phyloP scores from a whole-genome alignment of 2,329 filamentous ascomycete genomes.

The Colletotrichum filicis region DNA sequence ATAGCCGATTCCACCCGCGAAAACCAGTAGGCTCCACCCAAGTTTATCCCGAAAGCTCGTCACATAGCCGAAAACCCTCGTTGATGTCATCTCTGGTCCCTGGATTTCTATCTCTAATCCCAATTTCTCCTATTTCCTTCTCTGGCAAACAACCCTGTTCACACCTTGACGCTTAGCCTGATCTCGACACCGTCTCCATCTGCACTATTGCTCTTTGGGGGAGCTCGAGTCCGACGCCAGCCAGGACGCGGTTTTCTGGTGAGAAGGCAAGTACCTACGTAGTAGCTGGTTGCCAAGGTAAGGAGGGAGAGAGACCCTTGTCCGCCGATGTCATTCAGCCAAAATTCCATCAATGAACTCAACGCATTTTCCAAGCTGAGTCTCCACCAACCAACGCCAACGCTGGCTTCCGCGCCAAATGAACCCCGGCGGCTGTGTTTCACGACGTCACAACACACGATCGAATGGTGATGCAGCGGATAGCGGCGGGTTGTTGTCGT shows the following conservation, averaged over 20 bases:
- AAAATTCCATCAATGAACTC: slow-evolving; percentile 30
- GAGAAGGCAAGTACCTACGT: neutral
- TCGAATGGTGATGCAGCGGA: neutral
- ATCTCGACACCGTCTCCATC: neutral
- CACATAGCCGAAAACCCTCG: slow-evolving; percentile 35
- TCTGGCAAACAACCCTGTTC: neutral
- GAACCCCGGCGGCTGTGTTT: neutral
- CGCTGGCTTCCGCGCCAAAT: neutral
- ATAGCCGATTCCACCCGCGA: slow-evolving; percentile 32
- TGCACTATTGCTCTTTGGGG: neutral
- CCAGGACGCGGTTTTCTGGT: neutral
- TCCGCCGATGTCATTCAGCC: slow-evolving; percentile 14
- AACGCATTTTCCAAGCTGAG: slow-evolving; percentile 13
- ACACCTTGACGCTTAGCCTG: slow-evolving; percentile 7
- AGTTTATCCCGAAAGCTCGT: slow-evolving; percentile 25
- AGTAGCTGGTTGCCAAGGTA: neutral
- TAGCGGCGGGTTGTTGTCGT: neutral
- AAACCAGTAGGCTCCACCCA: slow-evolving; percentile 28
- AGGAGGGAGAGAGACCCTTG: neutral
- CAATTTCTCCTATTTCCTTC: neutral
- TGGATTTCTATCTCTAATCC: neutral
- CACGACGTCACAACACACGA: neutral
- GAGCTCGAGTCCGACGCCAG: neutral
- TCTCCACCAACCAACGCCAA: neutral
- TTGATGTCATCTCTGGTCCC: slow-evolving; percentile 32